phyloP scores from a whole-genome alignment of 2,329 filamentous ascomycete species.

The Colletotrichum musicola region DNA sequence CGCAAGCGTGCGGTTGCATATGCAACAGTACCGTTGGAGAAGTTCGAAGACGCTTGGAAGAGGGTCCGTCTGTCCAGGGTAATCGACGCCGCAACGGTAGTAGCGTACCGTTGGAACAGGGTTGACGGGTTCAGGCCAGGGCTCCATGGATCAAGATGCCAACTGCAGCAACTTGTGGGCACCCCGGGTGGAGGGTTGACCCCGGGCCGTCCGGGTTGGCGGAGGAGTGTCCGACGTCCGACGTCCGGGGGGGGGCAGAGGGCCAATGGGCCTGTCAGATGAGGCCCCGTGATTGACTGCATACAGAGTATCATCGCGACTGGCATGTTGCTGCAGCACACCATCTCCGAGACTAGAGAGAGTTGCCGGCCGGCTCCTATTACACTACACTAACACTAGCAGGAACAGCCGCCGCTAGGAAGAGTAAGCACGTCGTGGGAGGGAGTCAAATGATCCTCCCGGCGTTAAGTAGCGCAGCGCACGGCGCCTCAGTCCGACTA shows the following conservation, averaged over 20 bases:
- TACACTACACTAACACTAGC: neutral
- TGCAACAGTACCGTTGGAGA: neutral
- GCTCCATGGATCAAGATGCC: too few relatives aligned
- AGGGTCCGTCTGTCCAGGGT: too few relatives aligned
- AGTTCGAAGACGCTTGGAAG: too few relatives aligned
- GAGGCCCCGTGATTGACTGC: conserved; percentile 8
- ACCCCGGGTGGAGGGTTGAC: conserved; percentile 11
- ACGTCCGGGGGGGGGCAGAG: neutral
- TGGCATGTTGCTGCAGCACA: neutral
- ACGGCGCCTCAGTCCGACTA: neutral
- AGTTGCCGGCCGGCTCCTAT: neutral
- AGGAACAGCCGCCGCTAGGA: too few relatives aligned
- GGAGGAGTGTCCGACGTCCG: neutral
- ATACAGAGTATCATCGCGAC: too few relatives aligned
- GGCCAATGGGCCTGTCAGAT: conserved; percentile 12
- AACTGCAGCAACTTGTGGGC: neutral
- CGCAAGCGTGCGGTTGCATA: neutral
- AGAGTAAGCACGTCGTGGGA: neutral
- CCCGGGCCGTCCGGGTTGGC: conserved; percentile 8
- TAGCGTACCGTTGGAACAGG: too few relatives aligned
- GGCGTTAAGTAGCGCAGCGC: neutral
- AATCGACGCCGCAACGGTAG: too few relatives aligned
- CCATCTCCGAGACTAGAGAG: neutral
- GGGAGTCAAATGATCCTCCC: conserved; percentile 34
- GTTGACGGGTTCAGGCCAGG: too few relatives aligned